Percentiles rank a stretch among this genome's conserved stretches.
These are phyloP conservation scores for Volvariella surrecta DNA, from an alignment of 1,284 basidiomycete species.

Conservation along the genomic window DNA sequence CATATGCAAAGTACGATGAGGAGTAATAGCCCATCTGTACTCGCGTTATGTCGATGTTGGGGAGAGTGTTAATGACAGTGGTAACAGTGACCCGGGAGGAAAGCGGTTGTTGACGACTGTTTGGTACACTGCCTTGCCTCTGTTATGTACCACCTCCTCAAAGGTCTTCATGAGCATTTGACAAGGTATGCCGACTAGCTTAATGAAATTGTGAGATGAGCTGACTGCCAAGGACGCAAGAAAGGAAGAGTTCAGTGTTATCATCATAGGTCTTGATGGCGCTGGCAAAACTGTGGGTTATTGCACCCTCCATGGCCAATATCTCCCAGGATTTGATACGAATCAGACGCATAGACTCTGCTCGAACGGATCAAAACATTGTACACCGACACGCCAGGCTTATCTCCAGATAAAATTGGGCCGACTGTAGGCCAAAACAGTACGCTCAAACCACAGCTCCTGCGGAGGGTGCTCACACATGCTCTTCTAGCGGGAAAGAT, in stretches of 20 bases:
- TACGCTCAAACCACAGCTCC: slow-evolving; percentile 24
- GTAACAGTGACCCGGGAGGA: slow-evolving; percentile 2
- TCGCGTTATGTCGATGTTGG: slow-evolving; percentile 8
- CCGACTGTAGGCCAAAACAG: slow-evolving; percentile 96
- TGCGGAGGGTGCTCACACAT: not conserved
- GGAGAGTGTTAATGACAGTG: slow-evolving; percentile 6
- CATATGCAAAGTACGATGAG: slow-evolving; percentile 51
- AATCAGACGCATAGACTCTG: slow-evolving; percentile 51
- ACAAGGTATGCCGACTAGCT: slow-evolving; percentile 74
- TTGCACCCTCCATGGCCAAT: not conserved
- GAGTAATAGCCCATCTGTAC: slow-evolving; percentile 30
- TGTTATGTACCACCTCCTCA: slow-evolving; percentile 84
- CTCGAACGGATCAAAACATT: slow-evolving; percentile 89
- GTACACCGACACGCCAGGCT: slow-evolving; percentile 79
- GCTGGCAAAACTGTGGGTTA: slow-evolving; percentile 83
- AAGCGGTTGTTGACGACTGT: slow-evolving; percentile 15
- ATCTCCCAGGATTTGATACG: slow-evolving; percentile 3
- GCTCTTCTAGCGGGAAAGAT: slow-evolving; percentile 74
- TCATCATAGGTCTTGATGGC: slow-evolving; percentile 84
- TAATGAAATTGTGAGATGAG: not conserved
- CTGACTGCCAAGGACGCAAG: slow-evolving; percentile 22
- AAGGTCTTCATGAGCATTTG: slow-evolving; percentile 82
- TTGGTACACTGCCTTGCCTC: slow-evolving; percentile 14
- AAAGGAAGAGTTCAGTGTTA: slow-evolving; percentile 90
- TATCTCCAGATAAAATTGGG: slow-evolving; percentile 83